Base-by-base conservation (phyloP, 2,329 filamentous ascomycete species). In the Pseudogymnoascus sp. region DNA sequence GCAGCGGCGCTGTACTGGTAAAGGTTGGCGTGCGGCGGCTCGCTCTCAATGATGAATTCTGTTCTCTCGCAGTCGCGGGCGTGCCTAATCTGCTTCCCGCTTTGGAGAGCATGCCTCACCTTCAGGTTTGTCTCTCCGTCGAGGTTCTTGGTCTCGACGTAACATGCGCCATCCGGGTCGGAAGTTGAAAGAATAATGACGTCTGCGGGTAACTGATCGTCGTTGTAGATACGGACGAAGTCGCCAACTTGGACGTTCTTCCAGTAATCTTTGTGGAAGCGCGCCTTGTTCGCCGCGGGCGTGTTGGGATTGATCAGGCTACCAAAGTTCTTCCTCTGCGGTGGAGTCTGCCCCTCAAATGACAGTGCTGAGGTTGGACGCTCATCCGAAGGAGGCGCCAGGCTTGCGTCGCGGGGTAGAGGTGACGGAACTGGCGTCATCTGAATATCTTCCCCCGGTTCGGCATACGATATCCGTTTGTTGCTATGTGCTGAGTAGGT, bases 111-210 rank as follows among this genome's bases (percentile, higher is more conserved):
- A 69, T 92, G 89, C 62, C 94, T 88, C 62, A 96, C 91, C 74
- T 99, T 99, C 64, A 99, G 76, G 68, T 99, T 99, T 2, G 94
- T 99, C 75, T 99, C 94, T 57, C 94, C 94, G 69, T 99, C 94
- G 76, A 99, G 72, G 71, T 96, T 97, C 77, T 97, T 99, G 2
- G 94, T 99, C 74, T 99, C 94, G 18, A 99, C 88, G 68, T 96
- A 99, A 74, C 94, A 99, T 30, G 90, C 90, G 57, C 94, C 94
- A 67, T 99, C 94, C 0, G 88, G 82, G 67, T 97, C 94, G 2
- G 94, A 96, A 0, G 94, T 97, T 2, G 94, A 89, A 19, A 99
- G 76, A 39, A 99, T 88, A 56, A 97, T 86, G 52, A 99, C 79
- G 73, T 99, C 94, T 56, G 94, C 92, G 1, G 94, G 94, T 18